These are phyloP conservation scores for Petunia axillaris DNA, from an alignment of 257 asterid species.

Conservation along the genomic window DNA sequence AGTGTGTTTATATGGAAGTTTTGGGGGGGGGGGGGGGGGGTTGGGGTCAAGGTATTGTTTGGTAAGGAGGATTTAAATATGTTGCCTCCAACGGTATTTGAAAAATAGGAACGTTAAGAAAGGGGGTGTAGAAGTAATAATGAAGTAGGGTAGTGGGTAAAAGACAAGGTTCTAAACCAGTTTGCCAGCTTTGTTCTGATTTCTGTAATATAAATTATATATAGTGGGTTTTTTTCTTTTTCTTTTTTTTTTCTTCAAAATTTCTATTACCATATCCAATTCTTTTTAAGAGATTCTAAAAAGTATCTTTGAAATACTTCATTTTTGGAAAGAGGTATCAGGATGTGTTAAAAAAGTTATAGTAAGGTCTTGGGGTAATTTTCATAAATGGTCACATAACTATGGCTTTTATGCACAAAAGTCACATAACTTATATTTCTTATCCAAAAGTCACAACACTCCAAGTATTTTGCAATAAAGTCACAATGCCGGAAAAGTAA, in stretches of 20 bases:
- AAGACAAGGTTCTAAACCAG: neutral
- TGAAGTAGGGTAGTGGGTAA: constrained; percentile 40
- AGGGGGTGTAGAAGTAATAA: constrained; percentile 36
- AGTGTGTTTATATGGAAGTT: constrained; percentile 18
- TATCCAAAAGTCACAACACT: no score
- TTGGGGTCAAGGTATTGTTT: neutral
- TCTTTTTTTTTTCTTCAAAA: no score
- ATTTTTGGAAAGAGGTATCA: neutral
- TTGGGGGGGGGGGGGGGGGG: neutral
- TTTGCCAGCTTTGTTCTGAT: constrained; percentile 2
- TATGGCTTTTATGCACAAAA: no score
- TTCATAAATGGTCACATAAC: no score
- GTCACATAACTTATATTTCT: no score
- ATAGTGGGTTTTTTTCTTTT: no score
- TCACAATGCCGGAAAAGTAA: no score
- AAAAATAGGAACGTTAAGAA: constrained; percentile 71
- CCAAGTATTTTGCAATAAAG: no score
- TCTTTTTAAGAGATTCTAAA: neutral
- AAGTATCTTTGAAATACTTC: no score
- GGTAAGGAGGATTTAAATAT: constrained; percentile 32
- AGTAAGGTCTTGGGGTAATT: neutral
- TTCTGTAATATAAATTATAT: neutral
- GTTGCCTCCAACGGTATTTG: constrained; percentile 50
- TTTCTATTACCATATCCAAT: no score
- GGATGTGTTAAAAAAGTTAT: no score